phyloP scores from a whole-genome alignment of 495 filamentous ascomycete genomes.

The Aspergillus steynii region DNA sequence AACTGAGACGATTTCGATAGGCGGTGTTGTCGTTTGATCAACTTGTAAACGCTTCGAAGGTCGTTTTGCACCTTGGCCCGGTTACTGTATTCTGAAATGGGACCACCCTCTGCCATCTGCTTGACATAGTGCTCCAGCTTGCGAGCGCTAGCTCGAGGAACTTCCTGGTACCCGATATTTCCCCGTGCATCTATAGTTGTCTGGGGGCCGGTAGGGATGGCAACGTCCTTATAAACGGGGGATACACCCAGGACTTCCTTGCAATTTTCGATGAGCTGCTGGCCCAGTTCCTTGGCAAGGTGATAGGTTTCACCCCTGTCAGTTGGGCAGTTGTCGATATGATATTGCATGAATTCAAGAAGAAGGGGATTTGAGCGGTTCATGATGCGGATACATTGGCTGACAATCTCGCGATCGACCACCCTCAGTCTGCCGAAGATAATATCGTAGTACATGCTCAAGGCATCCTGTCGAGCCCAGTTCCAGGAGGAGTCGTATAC shows the following conservation, averaged over 20 bases:
- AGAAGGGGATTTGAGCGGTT: slow-evolving; percentile 95
- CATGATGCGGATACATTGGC: slow-evolving; percentile 98
- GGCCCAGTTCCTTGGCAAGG: slow-evolving; percentile 92
- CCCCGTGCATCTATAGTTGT: slow-evolving; percentile 88
- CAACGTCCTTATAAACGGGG: slow-evolving; percentile 94
- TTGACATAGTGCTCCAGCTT: slow-evolving; percentile 98
- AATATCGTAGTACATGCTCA: slow-evolving; percentile 99
- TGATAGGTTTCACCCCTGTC: slow-evolving; percentile 96
- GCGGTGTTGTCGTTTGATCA: slow-evolving; percentile 96
- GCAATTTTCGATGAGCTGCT: slow-evolving; percentile 96
- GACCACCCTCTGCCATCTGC: slow-evolving; percentile 98
- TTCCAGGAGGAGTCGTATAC: slow-evolving; percentile 99
- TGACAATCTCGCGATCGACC: slow-evolving; percentile 97
- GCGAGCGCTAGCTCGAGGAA: slow-evolving; percentile 82
- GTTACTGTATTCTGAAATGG: slow-evolving; percentile 98
- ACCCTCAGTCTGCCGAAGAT: slow-evolving; percentile 93
- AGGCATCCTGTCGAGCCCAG: slow-evolving; percentile 95
- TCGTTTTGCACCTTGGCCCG: slow-evolving; percentile 97
- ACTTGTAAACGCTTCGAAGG: slow-evolving; percentile 89
- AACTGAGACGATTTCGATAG: slow-evolving; percentile 91
- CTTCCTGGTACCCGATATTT: slow-evolving; percentile 85
- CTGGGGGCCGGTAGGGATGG: slow-evolving; percentile 85
- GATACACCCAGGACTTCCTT: slow-evolving; percentile 80
- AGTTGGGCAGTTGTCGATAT: slow-evolving; percentile 98
- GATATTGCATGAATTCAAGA: slow-evolving; percentile 99